phyloP scores from a whole-genome alignment of 345 rosid genomes.

The Aquilaria malaccensis region DNA sequence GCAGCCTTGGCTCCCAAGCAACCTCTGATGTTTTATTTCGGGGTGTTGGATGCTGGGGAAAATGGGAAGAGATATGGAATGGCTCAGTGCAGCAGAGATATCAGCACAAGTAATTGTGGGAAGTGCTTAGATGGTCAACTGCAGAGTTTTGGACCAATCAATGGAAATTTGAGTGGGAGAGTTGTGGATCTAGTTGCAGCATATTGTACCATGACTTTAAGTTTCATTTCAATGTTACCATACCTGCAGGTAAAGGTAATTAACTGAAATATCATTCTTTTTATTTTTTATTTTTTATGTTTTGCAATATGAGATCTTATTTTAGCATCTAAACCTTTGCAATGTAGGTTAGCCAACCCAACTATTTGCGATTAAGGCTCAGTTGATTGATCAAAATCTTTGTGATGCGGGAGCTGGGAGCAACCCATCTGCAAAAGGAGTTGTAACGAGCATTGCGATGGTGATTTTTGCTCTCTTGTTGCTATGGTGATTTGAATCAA shows the following conservation, averaged over 20 bases:
- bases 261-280: too few relatives aligned
- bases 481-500: too few relatives aligned
- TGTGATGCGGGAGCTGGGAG: too few relatives aligned
- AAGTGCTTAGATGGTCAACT: conserved; percentile 20
- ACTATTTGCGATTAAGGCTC: too few relatives aligned
- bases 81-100: neutral
- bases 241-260: conserved; percentile 3
- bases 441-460: too few relatives aligned
- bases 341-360: too few relatives aligned
- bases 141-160: conserved; percentile 16
- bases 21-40: conserved; percentile 20
- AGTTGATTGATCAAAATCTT: too few relatives aligned
- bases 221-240: conserved; percentile 23
- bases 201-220: conserved; percentile 27
- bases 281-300: too few relatives aligned
- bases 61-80: neutral
- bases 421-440: too few relatives aligned
- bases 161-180: conserved; percentile 33
- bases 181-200: conserved; percentile 33
- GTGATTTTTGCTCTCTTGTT: too few relatives aligned
- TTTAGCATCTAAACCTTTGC: too few relatives aligned
- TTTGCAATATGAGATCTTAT: too few relatives aligned
- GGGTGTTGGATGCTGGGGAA: conserved; percentile 25
- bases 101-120: conserved; percentile 13
- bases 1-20: conserved; percentile 17